Base-by-base conservation (phyloP, 164 flowering plant species). In the Magnolia changhungtana region DNA sequence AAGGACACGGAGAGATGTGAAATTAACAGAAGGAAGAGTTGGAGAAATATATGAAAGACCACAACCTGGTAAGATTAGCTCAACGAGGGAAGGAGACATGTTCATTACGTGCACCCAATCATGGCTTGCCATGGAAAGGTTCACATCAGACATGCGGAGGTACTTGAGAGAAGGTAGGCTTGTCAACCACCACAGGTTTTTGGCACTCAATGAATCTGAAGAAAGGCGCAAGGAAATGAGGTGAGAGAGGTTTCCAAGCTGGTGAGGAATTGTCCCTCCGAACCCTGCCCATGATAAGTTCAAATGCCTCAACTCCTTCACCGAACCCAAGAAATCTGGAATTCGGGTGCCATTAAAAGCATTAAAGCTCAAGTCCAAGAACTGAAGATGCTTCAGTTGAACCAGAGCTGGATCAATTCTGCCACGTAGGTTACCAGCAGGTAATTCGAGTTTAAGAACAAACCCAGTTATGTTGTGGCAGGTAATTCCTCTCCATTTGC, bases 241-340 rank as follows among this genome's bases (percentile, higher is more conserved):
- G 1, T 59, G 55, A 27, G 80, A 78, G 24, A 78, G 74, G 52
- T 55, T 78, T 49, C 80, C 77, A 21, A 78, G 68, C 13, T 69
- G 64, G 6, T 18, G 69, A 45, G 80, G 74, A 24, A 78, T 49
- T 1, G 19, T 37, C 18, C 77, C 77, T 9, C 37, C 14, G 61
- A 78, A 78, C 31, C 61, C 7, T 0, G 77, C 63, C 4, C 1
- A 0, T 7, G 70, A 78, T 16, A 78, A 18, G 45, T 72, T 52
- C 19, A 72, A 50, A 16, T 72, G 51, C 74, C 63, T 23, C 45
- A 72, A 51, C 6, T 51, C 55, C 9, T 23, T 72, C 64, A 72
- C 9, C 4, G 63, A 72, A 72, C 74, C 63, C 61, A 72, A n/a
- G 63, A 72, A 72, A 1, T 10, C 1, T 72, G 74, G 74, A 10